Evolutionary conservation across 768 basidiomycete species (phyloP).

Genomic region (Tubosaeta brunneosetosa): DNA sequence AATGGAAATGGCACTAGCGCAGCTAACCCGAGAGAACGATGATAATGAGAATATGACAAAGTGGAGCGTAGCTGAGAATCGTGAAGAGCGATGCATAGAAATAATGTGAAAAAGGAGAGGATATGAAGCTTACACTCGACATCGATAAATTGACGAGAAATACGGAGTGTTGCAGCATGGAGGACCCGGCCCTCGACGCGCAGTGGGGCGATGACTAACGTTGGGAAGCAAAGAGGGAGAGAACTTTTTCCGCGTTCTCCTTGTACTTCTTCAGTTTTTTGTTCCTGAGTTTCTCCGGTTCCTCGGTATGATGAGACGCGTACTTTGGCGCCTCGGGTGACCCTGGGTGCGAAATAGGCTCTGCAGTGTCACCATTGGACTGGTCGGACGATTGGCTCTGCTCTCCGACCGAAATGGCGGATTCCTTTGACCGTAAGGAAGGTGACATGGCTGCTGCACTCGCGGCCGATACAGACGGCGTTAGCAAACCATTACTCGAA

Average conservation of each 20-base stretch:
- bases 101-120: slow-evolving; percentile 17
- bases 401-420: slow-evolving; percentile 66
- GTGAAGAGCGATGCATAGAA: slow-evolving; percentile 27
- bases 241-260: slow-evolving; percentile 80
- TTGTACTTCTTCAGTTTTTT: slow-evolving; percentile 85
- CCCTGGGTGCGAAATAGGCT: slow-evolving; percentile 21
- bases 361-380: slow-evolving; percentile 49
- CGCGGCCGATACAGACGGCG: slow-evolving; percentile 58
- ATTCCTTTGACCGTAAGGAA: slow-evolving; percentile 78
- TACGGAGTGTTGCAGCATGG: slow-evolving; percentile 10
- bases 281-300: slow-evolving; percentile 58
- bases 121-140: slow-evolving; percentile 22
- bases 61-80: slow-evolving; percentile 13
- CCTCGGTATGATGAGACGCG: slow-evolving; percentile 31
- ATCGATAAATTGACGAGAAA: slow-evolving; percentile 17
- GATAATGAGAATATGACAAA: slow-evolving; percentile 6
- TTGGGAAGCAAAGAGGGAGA: slow-evolving; percentile 76
- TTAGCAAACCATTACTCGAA: slow-evolving; percentile 49
- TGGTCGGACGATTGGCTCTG: slow-evolving; percentile 70
- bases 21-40: slow-evolving; percentile 12
- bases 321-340: slow-evolving; percentile 31
- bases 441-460: slow-evolving; percentile 47
- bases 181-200: slow-evolving; percentile 24
- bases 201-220: slow-evolving; percentile 36
- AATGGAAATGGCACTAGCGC: slow-evolving; percentile 20